These are phyloP conservation scores for Xylariales sp. DNA, from an alignment of 2,329 filamentous ascomycete species.

Conservation along the genomic window DNA sequence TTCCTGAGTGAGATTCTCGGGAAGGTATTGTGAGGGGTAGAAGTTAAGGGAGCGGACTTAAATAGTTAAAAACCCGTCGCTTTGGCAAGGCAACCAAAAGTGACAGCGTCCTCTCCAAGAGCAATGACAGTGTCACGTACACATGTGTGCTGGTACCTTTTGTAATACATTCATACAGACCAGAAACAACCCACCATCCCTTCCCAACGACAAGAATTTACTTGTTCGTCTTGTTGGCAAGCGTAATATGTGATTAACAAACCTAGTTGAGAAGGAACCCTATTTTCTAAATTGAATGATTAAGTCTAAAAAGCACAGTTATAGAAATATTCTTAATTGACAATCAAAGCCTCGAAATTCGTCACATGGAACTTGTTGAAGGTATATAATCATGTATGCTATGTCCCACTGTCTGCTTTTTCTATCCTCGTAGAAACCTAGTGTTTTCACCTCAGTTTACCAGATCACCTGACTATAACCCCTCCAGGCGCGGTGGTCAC, in stretches of 20 bases:
- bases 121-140: background rate
- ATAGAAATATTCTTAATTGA: background rate
- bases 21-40: background rate
- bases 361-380: constrained; percentile 36
- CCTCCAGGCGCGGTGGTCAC: constrained; percentile 36
- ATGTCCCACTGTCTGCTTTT: constrained; percentile 45
- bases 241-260: background rate
- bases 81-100: background rate
- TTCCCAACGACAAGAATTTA: background rate
- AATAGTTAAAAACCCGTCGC: background rate
- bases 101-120: background rate
- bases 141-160: constrained; percentile 8
- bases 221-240: background rate
- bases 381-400: constrained; percentile 34
- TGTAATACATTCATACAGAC: constrained; percentile 37
- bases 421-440: constrained; percentile 40
- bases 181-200: constrained; percentile 1
- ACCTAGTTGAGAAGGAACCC: background rate
- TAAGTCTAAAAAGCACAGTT: background rate
- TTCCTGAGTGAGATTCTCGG: background rate
- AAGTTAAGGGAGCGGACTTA: background rate
- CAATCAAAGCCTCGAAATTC: constrained; percentile 13
- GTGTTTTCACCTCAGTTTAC: constrained; percentile 37
- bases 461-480: constrained; percentile 43
- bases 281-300: background rate